Evolutionary conservation across 257 asterid species (phyloP).

Genomic region (Apocynum venetum): DNA sequence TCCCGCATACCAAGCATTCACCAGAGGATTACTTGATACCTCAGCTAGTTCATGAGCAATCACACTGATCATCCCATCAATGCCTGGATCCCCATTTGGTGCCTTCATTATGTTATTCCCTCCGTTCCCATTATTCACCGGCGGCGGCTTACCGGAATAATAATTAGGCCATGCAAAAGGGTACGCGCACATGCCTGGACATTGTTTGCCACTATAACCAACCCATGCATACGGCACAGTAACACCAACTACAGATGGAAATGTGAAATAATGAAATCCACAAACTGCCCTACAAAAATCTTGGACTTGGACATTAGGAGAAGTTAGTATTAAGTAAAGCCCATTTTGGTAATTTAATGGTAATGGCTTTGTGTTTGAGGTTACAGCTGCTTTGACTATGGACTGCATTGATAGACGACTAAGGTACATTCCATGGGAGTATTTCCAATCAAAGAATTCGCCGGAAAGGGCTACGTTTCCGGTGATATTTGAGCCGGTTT

Average conservation of each 20-base stretch:
- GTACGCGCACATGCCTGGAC: slow-evolving; percentile 70
- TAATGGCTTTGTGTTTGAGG: slow-evolving; percentile 14
- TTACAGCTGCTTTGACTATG: slow-evolving; percentile 43
- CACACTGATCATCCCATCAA: slow-evolving; percentile 85
- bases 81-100: slow-evolving; percentile 61
- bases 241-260: slow-evolving; percentile 56
- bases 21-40: slow-evolving; percentile 61
- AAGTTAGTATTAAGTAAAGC: slow-evolving; percentile 50
- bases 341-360: slow-evolving; percentile 51
- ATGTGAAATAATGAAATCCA: slow-evolving; percentile 77
- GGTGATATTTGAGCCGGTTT: slow-evolving; percentile 53
- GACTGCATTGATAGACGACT: slow-evolving; percentile 55
- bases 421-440: slow-evolving; percentile 51
- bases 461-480: slow-evolving; percentile 32
- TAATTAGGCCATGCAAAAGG: slow-evolving; percentile 59
- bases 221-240: slow-evolving; percentile 76
- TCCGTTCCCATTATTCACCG: slow-evolving; percentile 9
- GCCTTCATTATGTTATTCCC: slow-evolving; percentile 39
- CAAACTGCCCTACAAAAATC: slow-evolving; percentile 78
- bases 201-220: slow-evolving; percentile 64
- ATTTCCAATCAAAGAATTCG: slow-evolving; percentile 43
- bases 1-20: slow-evolving; percentile 79
- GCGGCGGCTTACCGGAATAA: slow-evolving; percentile 38
- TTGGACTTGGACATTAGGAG: slow-evolving; percentile 54
- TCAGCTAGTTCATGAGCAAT: slow-evolving; percentile 80